Percentiles rank a stretch among this genome's conserved stretches.
Conservation (phyloP, 2,329 filamentous ascomycete species). For the Clonostachys chloroleuca region DNA sequence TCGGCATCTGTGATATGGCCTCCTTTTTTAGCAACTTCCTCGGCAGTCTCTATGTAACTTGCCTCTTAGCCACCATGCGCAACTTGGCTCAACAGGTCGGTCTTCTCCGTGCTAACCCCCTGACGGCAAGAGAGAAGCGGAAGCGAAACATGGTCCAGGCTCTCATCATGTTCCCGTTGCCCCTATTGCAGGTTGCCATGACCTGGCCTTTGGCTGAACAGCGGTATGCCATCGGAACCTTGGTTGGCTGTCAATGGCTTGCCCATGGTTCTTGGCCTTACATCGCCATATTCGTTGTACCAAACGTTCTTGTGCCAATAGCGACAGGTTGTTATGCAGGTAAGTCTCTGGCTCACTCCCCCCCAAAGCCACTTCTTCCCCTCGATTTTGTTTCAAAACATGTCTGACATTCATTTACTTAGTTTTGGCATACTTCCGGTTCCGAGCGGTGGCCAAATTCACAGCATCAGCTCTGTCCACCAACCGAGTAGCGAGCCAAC, state of each 20-base stretch:
- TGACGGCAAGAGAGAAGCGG: constrained; percentile 33
- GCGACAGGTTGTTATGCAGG: constrained; percentile 40
- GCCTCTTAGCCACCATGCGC: constrained; percentile 49
- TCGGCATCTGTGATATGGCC: constrained; percentile 49
- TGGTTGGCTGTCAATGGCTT: constrained; percentile 42
- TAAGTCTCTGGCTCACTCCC: constrained; percentile 21
- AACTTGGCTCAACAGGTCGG: constrained; percentile 47
- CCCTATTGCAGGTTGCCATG: constrained; percentile 41
- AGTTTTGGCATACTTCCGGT: constrained; percentile 44
- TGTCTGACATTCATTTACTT: not conserved
- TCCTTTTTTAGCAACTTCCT: constrained; percentile 39
- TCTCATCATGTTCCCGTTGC: constrained; percentile 50
- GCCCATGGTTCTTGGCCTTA: constrained; percentile 41
- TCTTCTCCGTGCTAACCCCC: constrained; percentile 31
- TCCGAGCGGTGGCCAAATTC: constrained; percentile 35
- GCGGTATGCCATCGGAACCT: constrained; percentile 43
- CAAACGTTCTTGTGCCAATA: constrained; percentile 35
- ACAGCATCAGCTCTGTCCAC: constrained; percentile 31
- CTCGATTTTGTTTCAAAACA: not conserved
- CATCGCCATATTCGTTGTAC: constrained; percentile 41
- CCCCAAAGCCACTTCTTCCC: not conserved
- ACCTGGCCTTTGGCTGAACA: constrained; percentile 40
- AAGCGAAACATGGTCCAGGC: constrained; percentile 39
- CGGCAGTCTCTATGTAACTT: constrained; percentile 42
- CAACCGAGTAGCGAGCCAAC: constrained; percentile 31